These are phyloP conservation scores for Discostella pseudostelligera DNA, from an alignment of 108 stramenopile species.

Conservation along the genomic window DNA sequence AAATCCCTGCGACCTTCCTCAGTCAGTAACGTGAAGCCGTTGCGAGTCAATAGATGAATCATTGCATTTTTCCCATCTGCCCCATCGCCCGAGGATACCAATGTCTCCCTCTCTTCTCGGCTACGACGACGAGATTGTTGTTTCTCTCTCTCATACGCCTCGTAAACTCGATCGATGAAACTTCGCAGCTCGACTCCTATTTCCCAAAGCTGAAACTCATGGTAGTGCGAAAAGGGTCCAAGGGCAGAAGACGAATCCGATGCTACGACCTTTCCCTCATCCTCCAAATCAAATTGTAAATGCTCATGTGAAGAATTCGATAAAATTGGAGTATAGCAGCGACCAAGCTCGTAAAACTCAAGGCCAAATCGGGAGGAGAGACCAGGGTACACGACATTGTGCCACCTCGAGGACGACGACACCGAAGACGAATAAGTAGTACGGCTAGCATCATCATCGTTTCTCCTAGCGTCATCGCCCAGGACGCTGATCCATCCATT, in stretches of 20 bases:
- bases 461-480: slow-evolving; percentile 17
- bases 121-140: slow-evolving; percentile 12
- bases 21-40: slow-evolving; percentile 17
- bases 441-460: background rate
- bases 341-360: slow-evolving; percentile 32
- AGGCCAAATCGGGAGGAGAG: slow-evolving; percentile 64
- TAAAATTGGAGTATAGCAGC: slow-evolving; percentile 9
- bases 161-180: slow-evolving; percentile 24
- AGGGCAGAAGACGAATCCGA: no score
- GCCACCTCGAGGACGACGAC: slow-evolving; percentile 46
- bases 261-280: no score
- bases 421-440: slow-evolving; percentile 6
- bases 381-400: slow-evolving; percentile 65
- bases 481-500: slow-evolving; percentile 74
- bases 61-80: background rate
- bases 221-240: slow-evolving; percentile 6
- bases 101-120: slow-evolving; percentile 15
- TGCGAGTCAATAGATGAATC: background rate
- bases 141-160: slow-evolving; percentile 30
- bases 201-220: slow-evolving; percentile 33
- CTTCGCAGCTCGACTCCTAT: slow-evolving; percentile 42
- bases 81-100: background rate
- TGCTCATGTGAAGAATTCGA: background rate
- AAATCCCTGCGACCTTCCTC: slow-evolving; percentile 30
- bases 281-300: no score